phyloP scores from a whole-genome alignment of 2,329 filamentous ascomycete genomes.

The Aspergillus chevalieri region DNA sequence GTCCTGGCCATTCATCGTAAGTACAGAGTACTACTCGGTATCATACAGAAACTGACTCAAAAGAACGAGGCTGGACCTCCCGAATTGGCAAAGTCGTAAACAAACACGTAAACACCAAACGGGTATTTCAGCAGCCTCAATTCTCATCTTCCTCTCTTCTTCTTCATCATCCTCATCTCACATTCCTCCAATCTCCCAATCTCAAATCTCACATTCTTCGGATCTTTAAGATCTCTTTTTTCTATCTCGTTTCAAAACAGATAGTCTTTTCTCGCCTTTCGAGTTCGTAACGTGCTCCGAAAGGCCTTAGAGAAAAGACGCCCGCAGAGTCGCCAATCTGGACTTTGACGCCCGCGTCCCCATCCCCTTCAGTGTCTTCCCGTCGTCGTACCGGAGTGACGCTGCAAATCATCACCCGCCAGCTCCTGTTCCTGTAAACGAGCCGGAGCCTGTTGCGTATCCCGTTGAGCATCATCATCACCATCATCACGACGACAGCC shows the following conservation, averaged over 20 bases:
- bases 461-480: background rate
- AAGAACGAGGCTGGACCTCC: constrained; percentile 5
- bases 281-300: constrained; percentile 40
- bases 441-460: background rate
- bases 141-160: constrained; percentile 1
- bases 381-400: constrained; percentile 87
- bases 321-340: constrained; percentile 85
- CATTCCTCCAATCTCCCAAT: constrained; percentile 10
- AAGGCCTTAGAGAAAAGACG: constrained; percentile 64
- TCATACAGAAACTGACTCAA: background rate
- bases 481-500: constrained; percentile 42
- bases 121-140: background rate
- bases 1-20: too few species aligned
- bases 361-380: constrained; percentile 99
- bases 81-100: constrained; percentile 16
- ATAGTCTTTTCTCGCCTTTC: constrained; percentile 46
- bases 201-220: constrained; percentile 7
- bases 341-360: constrained; percentile 99
- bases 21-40: background rate
- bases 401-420: constrained; percentile 27
- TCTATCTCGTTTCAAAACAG: constrained; percentile 19
- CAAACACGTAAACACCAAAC: constrained; percentile 11
- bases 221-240: constrained; percentile 10
- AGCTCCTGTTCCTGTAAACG: background rate
- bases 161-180: constrained; percentile 4